Evolutionary conservation across 208 protist species (phyloP).

Genomic region (Trypanosoma platydactyli): DNA sequence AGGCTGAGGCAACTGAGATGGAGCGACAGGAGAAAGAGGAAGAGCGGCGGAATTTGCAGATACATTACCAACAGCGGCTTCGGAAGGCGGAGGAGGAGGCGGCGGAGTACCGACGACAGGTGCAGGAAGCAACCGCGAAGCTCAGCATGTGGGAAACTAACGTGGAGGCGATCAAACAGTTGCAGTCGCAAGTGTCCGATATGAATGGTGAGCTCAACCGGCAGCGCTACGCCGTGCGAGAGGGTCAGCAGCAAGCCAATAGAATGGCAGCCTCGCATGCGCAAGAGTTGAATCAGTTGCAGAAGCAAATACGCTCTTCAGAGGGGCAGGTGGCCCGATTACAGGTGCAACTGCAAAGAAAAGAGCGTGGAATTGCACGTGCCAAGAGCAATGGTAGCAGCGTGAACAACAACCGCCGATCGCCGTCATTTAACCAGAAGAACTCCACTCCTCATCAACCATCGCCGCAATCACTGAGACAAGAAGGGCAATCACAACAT

Average conservation of each 20-base stretch:
- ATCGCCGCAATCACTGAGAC: conserved; percentile 13
- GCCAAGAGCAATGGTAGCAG: conserved; percentile 15
- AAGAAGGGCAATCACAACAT: neutral
- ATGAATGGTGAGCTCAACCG: conserved; percentile 53
- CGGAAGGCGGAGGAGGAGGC: conserved; percentile 41
- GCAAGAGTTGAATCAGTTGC: conserved; percentile 51
- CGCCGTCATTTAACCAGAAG: neutral
- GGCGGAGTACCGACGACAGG: conserved; percentile 39
- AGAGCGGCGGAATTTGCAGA: conserved; percentile 33
- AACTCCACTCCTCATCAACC: neutral
- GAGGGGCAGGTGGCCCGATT: conserved; percentile 36
- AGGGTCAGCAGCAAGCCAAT: conserved; percentile 36
- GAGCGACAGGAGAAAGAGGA: conserved; percentile 38
- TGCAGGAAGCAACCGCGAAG: conserved; percentile 41
- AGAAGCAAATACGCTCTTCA: conserved; percentile 42
- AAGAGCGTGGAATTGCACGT: conserved; percentile 41
- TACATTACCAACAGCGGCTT: conserved; percentile 44
- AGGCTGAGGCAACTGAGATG: conserved; percentile 52
- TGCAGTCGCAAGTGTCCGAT: conserved; percentile 38
- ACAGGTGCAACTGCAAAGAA: conserved; percentile 34
- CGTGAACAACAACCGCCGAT: neutral
- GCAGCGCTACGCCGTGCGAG: conserved; percentile 37
- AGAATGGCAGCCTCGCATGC: conserved; percentile 39
- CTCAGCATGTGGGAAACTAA: conserved; percentile 26
- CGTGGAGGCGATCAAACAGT: conserved; percentile 37